Percentiles rank a stretch among this genome's conserved stretches.
Evolutionary conservation across 2,329 filamentous ascomycete species (phyloP).

Genomic region (Aspergillus ustus): DNA sequence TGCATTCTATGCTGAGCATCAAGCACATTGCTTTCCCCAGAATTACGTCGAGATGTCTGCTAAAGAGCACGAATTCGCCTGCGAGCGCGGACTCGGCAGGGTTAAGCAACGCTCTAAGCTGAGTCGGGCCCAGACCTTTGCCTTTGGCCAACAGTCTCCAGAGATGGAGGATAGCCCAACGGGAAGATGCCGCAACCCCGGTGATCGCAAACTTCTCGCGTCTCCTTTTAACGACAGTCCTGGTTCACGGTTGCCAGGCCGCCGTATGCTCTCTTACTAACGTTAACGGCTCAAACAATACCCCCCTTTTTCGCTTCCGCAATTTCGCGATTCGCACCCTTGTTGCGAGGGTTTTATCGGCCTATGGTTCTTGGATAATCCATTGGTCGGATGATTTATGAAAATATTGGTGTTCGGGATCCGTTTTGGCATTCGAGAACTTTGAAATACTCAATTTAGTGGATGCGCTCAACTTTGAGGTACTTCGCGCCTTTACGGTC

Average conservation of each 20-base stretch:
- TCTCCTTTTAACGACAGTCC: conserved; percentile 43
- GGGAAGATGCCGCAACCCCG: conserved; percentile 45
- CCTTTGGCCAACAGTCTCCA: conserved; percentile 77
- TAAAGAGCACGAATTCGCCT: conserved; percentile 87
- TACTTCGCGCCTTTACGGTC: conserved; percentile 1
- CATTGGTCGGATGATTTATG: conserved; percentile 19
- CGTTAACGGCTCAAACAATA: conserved; percentile 21
- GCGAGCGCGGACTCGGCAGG: conserved; percentile 92
- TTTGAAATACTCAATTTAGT: conserved; percentile 7
- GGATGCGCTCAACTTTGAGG: conserved; percentile 15
- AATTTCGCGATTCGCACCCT: conserved; percentile 17
- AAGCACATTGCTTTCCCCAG: conserved; percentile 83
- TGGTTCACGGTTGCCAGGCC: conserved; percentile 44
- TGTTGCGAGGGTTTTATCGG: conserved; percentile 5
- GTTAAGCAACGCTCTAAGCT: conserved; percentile 88
- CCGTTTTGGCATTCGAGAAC: conserved; percentile 14
- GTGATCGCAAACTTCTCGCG: conserved; percentile 39
- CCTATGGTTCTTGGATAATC: conserved; percentile 14
- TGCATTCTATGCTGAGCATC: conserved; percentile 82
- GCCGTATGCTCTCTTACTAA: conserved; percentile 50
- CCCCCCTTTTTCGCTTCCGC: conserved; percentile 24
- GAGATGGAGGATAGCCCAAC: conserved; percentile 68
- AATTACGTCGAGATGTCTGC: conserved; percentile 97
- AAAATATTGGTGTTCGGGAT: conserved; percentile 17
- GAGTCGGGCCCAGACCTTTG: conserved; percentile 87